Evolutionary conservation across 164 flowering plant species (phyloP).

Genomic region (Piper longum): DNA sequence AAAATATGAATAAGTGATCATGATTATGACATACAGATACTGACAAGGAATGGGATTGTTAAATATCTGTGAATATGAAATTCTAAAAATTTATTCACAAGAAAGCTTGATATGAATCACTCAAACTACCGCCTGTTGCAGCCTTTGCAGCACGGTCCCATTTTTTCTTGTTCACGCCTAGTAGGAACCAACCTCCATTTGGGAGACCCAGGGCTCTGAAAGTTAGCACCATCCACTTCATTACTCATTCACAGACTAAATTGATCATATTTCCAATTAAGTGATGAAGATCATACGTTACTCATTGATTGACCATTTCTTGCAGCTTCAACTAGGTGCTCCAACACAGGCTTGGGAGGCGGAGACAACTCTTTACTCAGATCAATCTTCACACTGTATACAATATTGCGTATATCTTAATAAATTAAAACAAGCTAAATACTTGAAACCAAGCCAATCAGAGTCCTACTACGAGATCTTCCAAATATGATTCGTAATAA

Average conservation of each 20-base stretch:
- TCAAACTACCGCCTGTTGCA: constrained; percentile 61
- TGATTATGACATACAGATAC: not conserved
- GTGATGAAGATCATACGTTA: constrained; percentile 24
- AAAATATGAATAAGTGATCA: too few relatives aligned
- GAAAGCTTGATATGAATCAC: not conserved
- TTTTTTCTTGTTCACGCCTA: constrained; percentile 74
- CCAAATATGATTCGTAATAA: too few relatives aligned
- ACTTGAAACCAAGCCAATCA: not conserved
- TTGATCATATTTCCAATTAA: too few relatives aligned
- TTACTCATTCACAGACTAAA: not conserved
- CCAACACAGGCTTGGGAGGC: constrained; percentile 27
- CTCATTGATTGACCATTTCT: constrained; percentile 13
- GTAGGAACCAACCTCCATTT: constrained; percentile 86
- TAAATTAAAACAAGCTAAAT: not conserved
- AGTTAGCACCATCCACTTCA: constrained; percentile 2
- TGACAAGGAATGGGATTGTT: not conserved
- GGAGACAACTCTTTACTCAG: constrained; percentile 58
- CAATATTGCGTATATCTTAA: constrained; percentile 35
- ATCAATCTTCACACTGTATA: constrained; percentile 73
- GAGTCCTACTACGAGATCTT: too few relatives aligned
- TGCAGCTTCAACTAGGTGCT: constrained; percentile 24
- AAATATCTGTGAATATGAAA: too few relatives aligned
- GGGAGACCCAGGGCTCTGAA: constrained; percentile 25
- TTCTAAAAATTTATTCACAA: not conserved
- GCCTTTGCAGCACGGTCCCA: constrained; percentile 90